Evolutionary conservation across 768 basidiomycete genomes (phyloP), one percentile per base, ranked within the genome.

Genomic region (Pholiota conissans): DNA sequence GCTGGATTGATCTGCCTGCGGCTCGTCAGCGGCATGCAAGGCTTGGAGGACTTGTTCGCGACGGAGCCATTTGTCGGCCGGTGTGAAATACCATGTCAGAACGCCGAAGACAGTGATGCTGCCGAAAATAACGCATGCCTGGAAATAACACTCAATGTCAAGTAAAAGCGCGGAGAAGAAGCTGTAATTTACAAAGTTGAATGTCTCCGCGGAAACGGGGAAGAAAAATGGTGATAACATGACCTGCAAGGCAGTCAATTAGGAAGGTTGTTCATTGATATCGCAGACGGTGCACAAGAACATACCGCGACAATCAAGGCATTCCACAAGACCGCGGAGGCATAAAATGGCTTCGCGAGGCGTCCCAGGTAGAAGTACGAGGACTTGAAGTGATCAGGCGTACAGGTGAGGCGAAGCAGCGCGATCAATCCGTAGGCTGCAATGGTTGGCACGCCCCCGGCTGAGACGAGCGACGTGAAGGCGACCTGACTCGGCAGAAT

Each of bases 401-500:
- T 95, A 79, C 87, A 78, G n/a, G 83, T 83, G 18, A 95, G 72
- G 28, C 91, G 83, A 29, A 95, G 77, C 2, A 90, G 66, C 8
- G 89, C 84, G 58, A 95, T 93, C 42, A 95, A 77, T 0, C 86
- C 91, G 66, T 95, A 95, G 1, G 92, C 90, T 0, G 93, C 91
- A 57, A 94, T 93, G 2, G 90, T 94, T 0, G 93, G 94, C 2
- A 93, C 80, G 4, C 79, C 91, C 22, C 91, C 90, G 6, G 93
- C 95, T 10, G 91, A 94, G 39, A 95, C 83, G 58, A 96, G 79
- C 13, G 93, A 95, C 2, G 89, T 93, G 76, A 96, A 97, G 3
- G 95, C 94, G 34, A 95, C 95, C 64, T 90, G 86, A 65, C 90
- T 92, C 0, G 93, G 91, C 24, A 96, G 74, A 66, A 95, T 95